Evolutionary conservation across 441 rosid species (phyloP), one percentile per base, ranked within the genome.

Genomic region (Adansonia gregorii): DNA sequence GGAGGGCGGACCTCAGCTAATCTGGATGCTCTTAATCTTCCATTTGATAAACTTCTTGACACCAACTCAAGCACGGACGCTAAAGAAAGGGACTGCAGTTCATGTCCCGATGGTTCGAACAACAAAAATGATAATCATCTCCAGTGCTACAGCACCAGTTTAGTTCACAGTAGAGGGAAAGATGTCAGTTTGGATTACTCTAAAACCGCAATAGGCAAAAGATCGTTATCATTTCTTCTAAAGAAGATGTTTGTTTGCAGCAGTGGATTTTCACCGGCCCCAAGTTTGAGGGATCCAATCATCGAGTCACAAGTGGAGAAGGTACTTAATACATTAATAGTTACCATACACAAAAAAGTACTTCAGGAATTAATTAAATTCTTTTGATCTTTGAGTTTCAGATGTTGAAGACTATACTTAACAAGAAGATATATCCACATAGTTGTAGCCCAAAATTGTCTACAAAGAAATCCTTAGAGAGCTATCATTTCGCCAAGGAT

Each of bases 341-440:
- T n/a, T 61, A 65, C 24, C 6, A 39, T 5, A 45, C 9, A n/a
- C 27, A 58, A 22, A 56, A 56, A n/a, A 0, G 3, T 43, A 39
- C 43, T 39, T 48, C 6, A 22, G 27, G 4, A 27, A 27, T 27
- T 54, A 66, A 11, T 6, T 15, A n/a, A 67, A 19, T 55, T 14
- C 41, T 22, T 56, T 43, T 12, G 19, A 54, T 24, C 12, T 59
- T 27, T 55, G 3, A 8, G 59, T 49, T 68, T 27, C 76, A 90
- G 90, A 80, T 90, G 61, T 65, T 86, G 76, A 88, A 85, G 83
- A 81, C 82, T 43, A 83, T 85, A 59, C 82, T 85, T 76, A 87
- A 83, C 82, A 90, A 85, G 82, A 84, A 88, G 74, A 82, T 88
- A 61, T 78, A 87, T 80, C 89, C 86, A 2, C 88, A 82, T 73